These are phyloP conservation scores for Oryza coarctata DNA, from an alignment of 176 grass and related monocot genomes.

Conservation along the genomic window DNA sequence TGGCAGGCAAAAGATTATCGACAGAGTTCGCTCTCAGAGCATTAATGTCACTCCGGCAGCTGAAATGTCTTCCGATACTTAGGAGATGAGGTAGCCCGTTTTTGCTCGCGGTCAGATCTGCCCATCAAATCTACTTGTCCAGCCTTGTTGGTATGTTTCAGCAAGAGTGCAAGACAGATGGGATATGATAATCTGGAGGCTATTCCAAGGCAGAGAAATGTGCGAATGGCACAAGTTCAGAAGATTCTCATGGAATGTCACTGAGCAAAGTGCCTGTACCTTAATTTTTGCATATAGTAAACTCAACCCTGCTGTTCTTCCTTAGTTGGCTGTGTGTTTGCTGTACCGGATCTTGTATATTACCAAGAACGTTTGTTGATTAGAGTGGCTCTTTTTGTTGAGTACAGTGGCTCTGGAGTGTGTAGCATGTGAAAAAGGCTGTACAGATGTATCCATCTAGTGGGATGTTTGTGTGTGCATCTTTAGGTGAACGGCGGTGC, in stretches of 20 bases:
- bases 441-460: background rate
- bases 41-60: slow-evolving; percentile 41
- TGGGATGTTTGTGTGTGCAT: background rate
- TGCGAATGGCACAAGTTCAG: background rate
- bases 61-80: slow-evolving; percentile 26
- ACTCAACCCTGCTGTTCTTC: background rate
- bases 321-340: background rate
- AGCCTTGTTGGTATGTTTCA: background rate
- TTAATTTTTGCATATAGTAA: background rate
- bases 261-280: background rate
- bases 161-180: slow-evolving; percentile 5
- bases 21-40: slow-evolving; percentile 74
- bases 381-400: background rate
- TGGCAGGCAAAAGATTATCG: slow-evolving; percentile 91
- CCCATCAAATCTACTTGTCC: background rate
- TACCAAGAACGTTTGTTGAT: background rate
- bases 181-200: background rate
- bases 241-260: slow-evolving; percentile 18
- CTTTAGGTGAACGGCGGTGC: background rate
- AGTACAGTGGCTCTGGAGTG: background rate
- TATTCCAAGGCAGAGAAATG: slow-evolving; percentile 2
- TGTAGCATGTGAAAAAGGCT: background rate
- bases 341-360: slow-evolving; percentile 11
- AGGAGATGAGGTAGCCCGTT: background rate
- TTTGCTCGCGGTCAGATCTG: slow-evolving; percentile 9